Evolutionary conservation across 2,329 filamentous ascomycete species (phyloP), one percentile per base, ranked within the genome.

Genomic region (Monosporascus sp.): DNA sequence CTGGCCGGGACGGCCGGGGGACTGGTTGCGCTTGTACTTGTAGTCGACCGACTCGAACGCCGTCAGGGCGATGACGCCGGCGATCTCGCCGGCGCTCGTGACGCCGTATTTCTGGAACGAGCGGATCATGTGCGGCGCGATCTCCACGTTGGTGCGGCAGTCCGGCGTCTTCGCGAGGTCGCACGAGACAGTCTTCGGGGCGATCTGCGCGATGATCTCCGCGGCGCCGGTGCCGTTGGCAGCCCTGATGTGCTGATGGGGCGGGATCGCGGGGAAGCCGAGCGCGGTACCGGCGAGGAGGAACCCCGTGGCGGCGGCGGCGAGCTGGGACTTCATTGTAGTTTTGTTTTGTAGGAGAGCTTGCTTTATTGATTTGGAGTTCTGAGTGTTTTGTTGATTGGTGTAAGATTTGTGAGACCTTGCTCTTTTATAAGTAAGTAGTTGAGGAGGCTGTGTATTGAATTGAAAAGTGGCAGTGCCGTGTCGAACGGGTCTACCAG

Each of bases 31-130:
- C 70, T 86, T 89, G 78, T 82, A 92, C 63, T 81, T 77, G 72
- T 92, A 89, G 57, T 85, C 78, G 22, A 53, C 83, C 2, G 82
- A 84, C 73, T 95, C 91, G 65, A 85, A 85, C 11, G 86, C 82
- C 73, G 90, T 87, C 64, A 91, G 76, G 14, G 85, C 77, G 44
- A 94, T 65, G 17, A 92, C 69, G 22, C 85, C 88, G 7, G 89
- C 89, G 65, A 88, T 84, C 61, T 87, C 82, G 22, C 76, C 79
- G 72, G 70, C 36, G 69, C 68, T 20, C 48, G 71, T 76, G 61
- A 91, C 73, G 3, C 68, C 59, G 74, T 90, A 87, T 11, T 75
- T 70, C 19, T 64, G 53, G 68, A 91, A 85, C 37, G 82, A 78
- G 7, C 71, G 59, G 63, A 73, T 72, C 56, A 93, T 76, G 58